Base-by-base conservation (phyloP, 1,139 yeast species). In the Candida sp. region DNA sequence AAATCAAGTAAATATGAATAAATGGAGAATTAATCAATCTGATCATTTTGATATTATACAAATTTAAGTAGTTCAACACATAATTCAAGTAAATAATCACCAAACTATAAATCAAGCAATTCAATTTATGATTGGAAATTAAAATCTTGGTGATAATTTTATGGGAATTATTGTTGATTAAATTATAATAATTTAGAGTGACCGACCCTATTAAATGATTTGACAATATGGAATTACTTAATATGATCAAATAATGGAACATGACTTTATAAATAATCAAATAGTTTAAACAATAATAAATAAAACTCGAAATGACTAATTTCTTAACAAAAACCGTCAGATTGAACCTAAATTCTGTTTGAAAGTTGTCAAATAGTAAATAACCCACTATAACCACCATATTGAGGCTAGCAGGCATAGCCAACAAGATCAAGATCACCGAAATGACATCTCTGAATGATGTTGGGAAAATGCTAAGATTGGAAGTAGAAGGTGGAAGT, bases 141-240 rank as follows among this genome's bases (percentile, higher is more conserved):
- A 49, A 51, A 32, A 49, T 45, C 42, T 52, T 51, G 36, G 50
- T 43, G 50, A 53, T 46, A 51, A 53, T 42, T 41, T 51, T 53
- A 41, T 49, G 53, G 30, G 49, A 39, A 5, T 54, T 46, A 11
- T 25, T 25, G 3, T 25, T 25, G 8, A 52, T 50, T 7, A 54
- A 48, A 23, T 49, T 50, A 25, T 47, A 49, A 40, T 49, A 50
- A 33, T 52, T 52, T 19, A 55, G 47, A 5, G 53, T 49, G 5
- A 56, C 49, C 5, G 75, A 58, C 1, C 82, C 81, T 11, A 77
- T 71, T 40, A 79, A 55, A 42, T 73, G 77, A 36, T 78, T 66
- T 1, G 82, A 73, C n/a, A 79, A 60, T 27, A 77, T 68, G 3
- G 81, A 70, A 51, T 77, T 76, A 8, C 82, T 73, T 42, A 79